Evolutionary conservation across 2,329 filamentous ascomycete species (phyloP), one percentile per base, ranked within the genome.

Genomic region (Fusarium albidum): DNA sequence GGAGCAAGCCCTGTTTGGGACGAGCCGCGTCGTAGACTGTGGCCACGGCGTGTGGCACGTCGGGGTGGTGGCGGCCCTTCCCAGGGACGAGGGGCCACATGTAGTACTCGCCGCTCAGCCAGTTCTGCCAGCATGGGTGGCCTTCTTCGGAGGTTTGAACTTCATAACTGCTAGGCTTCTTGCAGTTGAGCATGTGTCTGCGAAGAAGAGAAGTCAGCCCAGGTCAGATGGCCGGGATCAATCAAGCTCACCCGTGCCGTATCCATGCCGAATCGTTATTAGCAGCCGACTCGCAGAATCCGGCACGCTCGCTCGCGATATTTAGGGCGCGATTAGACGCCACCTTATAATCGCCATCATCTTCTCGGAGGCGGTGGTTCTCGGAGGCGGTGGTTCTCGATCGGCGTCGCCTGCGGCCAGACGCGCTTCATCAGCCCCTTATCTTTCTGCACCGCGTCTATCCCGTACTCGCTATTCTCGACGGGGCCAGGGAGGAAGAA

Each of bases 401-500:
- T 44, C 8, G 47, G 47, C 2, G 9, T 4, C 1, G 25, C 4
- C 10, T 27, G 25, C 5, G 47, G 39, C 47, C 47, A 50, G n/a
- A n/a, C n/a, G n/a, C n/a, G n/a, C n/a, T n/a, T n/a, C n/a, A n/a
- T n/a, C 8, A 11, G 14, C 9, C 9, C 9, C n/a, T 6, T 2
- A 3, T 4, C 5, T 5, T 48, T 15, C 15, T 26, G n/a, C 11
- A 31, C 0, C 10, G 7, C 17, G 1, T 49, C 7, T 2, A 33
- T 13, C 1, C 40, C 34, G 18, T 14, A 2, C n/a, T 46, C 33
- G 39, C 48, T 52, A 2, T 35, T 13, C 11, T 47, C 25, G 17
- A 34, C 37, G 1, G 55, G 25, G 17, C 57, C 51, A 9, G 37
- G 50, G 11, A 42, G 37, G 11, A 61, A 58, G 48, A 35, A 58